phyloP scores from a whole-genome alignment of 331 rosid species.

The Pyrus hybrid region DNA sequence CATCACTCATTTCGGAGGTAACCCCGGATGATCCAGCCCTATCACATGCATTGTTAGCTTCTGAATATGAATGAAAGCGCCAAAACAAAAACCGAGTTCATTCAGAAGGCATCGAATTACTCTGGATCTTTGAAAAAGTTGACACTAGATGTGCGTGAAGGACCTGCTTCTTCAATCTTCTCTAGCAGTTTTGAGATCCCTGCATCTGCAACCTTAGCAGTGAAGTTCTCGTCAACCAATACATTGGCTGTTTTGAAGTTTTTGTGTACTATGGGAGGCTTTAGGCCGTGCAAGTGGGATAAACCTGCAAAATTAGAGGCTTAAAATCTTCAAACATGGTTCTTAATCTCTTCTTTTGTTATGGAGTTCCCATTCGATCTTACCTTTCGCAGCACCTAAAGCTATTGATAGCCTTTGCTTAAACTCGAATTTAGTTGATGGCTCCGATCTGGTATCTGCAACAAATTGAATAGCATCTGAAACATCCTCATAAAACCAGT shows the following conservation, averaged over 20 bases:
- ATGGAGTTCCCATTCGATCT: not conserved
- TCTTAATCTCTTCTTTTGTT: not conserved
- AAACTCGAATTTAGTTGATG: conserved; percentile 36
- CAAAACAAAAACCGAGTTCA: conserved; percentile 1
- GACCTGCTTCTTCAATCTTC: conserved; percentile 35
- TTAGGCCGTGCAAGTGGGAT: conserved; percentile 34
- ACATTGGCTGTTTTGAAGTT: conserved; percentile 46
- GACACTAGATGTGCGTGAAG: conserved; percentile 28
- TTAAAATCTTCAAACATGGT: not conserved
- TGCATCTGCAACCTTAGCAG: conserved; percentile 39
- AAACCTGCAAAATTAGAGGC: conserved; percentile 29
- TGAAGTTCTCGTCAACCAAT: conserved; percentile 37
- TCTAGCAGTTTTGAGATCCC: conserved; percentile 28
- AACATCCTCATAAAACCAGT: not conserved
- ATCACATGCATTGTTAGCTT: not conserved
- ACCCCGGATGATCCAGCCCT: conserved; percentile 21
- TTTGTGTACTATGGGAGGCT: conserved; percentile 30
- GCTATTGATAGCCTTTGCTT: conserved; percentile 44
- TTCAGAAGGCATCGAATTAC: conserved; percentile 11
- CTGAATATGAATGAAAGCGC: not conserved
- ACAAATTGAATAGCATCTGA: not conserved
- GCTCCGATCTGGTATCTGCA: conserved; percentile 17
- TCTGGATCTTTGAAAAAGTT: conserved; percentile 38
- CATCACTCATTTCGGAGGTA: conserved; percentile 28
- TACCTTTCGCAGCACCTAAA: conserved; percentile 39